These are phyloP conservation scores for Sclerotinia glacialis DNA, from an alignment of 2,329 filamentous ascomycete genomes.

Conservation along the genomic window DNA sequence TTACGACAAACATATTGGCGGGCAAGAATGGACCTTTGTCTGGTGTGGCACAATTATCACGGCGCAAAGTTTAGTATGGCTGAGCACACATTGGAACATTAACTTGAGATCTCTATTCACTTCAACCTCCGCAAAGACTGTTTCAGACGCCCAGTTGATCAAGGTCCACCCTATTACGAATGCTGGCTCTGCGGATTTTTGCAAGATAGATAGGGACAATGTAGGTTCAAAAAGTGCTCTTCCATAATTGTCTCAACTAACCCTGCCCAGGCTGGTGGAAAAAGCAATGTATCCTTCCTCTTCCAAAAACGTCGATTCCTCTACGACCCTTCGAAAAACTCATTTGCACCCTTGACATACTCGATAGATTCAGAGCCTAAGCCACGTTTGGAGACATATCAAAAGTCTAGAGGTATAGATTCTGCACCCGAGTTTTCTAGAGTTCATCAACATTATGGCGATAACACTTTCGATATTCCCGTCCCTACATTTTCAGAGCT, in stretches of 20 bases:
- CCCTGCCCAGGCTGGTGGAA: slow-evolving; percentile 59
- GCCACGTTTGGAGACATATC: slow-evolving; percentile 74
- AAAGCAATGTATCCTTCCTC: slow-evolving; percentile 79
- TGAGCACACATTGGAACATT: slow-evolving; percentile 97
- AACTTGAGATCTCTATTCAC: slow-evolving; percentile 81
- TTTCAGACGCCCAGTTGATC: slow-evolving; percentile 78
- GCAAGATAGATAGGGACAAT: slow-evolving; percentile 72
- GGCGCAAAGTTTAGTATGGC: slow-evolving; percentile 82
- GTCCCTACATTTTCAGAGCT: slow-evolving; percentile 93
- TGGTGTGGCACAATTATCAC: slow-evolving; percentile 88
- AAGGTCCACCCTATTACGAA: slow-evolving; percentile 90
- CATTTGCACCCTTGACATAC: slow-evolving; percentile 81
- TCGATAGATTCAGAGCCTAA: slow-evolving; percentile 82
- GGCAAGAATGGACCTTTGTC: slow-evolving; percentile 97
- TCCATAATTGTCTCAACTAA: slow-evolving; percentile 28
- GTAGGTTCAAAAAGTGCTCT: slow-evolving; percentile 41
- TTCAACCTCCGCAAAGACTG: slow-evolving; percentile 63
- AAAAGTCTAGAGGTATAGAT: slow-evolving; percentile 72
- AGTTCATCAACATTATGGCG: slow-evolving; percentile 88
- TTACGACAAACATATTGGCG: slow-evolving; percentile 88
- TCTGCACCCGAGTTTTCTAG: slow-evolving; percentile 72
- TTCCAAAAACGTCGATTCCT: slow-evolving; percentile 98
- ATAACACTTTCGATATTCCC: slow-evolving; percentile 96
- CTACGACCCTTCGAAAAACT: slow-evolving; percentile 66
- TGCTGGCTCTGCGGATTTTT: slow-evolving; percentile 86